Evolutionary conservation across 2,329 filamentous ascomycete species (phyloP).

Genomic region (Fusarium falciforme): DNA sequence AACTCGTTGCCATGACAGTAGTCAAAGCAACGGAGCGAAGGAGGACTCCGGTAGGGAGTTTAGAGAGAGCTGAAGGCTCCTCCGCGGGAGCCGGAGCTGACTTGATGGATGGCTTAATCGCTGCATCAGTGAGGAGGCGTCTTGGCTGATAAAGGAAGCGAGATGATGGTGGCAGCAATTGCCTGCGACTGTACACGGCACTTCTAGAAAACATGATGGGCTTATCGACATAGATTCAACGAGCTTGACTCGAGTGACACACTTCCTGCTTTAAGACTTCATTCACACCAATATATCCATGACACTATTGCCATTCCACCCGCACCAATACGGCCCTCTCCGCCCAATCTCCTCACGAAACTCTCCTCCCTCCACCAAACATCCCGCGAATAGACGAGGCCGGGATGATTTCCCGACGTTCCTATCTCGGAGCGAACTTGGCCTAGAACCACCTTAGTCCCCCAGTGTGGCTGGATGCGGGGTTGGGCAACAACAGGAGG

Average conservation of each 20-base stretch:
- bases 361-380: background rate
- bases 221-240: background rate
- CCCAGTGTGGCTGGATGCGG: conserved; percentile 13
- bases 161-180: background rate
- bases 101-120: conserved; percentile 16
- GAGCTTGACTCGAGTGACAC: background rate
- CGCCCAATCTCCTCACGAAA: background rate
- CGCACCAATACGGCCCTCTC: background rate
- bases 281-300: background rate
- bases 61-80: conserved; percentile 22
- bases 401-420: conserved; percentile 15
- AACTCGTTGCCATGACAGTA: conserved; percentile 43
- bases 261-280: background rate
- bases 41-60: conserved; percentile 37
- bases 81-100: background rate
- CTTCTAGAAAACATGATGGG: conserved; percentile 19
- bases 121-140: conserved; percentile 11
- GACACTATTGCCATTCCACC: background rate
- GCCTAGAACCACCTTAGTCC: background rate
- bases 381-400: background rate
- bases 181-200: background rate
- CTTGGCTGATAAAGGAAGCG: background rate
- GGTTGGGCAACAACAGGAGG: background rate
- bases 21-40: conserved; percentile 43
- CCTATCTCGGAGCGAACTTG: conserved; percentile 11